Evolutionary conservation across 441 rosid species (phyloP).

Genomic region (Raphanus hybrid): DNA sequence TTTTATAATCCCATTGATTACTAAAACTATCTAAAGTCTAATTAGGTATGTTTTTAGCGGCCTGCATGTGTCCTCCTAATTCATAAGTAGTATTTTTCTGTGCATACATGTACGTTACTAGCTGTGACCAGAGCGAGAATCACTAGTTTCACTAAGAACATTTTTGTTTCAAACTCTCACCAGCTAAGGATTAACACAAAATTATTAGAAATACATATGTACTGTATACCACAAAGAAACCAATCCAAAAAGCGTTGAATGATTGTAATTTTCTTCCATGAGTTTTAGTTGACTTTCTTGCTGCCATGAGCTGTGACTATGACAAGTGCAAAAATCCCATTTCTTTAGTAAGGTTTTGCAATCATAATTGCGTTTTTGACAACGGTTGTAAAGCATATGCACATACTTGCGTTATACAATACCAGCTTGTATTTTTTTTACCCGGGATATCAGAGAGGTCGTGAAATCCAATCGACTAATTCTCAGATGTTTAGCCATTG

Average conservation of each 20-base stretch:
- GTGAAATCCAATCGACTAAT: too few species aligned
- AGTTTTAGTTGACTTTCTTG: slow-evolving; percentile 23
- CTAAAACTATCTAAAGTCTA: not conserved
- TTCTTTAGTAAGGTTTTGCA: not conserved
- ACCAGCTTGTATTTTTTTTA: not conserved
- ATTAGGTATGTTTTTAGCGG: not conserved
- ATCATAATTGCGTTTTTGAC: slow-evolving; percentile 15
- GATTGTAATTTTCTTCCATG: not conserved
- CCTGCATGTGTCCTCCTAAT: slow-evolving; percentile 5
- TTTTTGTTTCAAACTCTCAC: not conserved
- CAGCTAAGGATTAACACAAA: not conserved
- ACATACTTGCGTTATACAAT: not conserved
- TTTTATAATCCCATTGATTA: not conserved
- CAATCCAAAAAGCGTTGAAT: not conserved
- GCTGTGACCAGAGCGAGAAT: slow-evolving; percentile 3
- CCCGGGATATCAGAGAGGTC: too few species aligned
- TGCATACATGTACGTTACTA: not conserved
- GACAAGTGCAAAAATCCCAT: slow-evolving; percentile 11
- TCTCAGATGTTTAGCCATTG: too few species aligned
- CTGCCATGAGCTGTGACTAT: slow-evolving; percentile 14
- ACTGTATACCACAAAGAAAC: not conserved
- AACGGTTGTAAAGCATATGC: slow-evolving; percentile 1
- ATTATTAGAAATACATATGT: not conserved
- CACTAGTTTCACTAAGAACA: not conserved
- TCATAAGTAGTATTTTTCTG: not conserved